Evolutionary conservation across 2,329 filamentous ascomycete genomes (phyloP).

Genomic region (Alternaria longipes): DNA sequence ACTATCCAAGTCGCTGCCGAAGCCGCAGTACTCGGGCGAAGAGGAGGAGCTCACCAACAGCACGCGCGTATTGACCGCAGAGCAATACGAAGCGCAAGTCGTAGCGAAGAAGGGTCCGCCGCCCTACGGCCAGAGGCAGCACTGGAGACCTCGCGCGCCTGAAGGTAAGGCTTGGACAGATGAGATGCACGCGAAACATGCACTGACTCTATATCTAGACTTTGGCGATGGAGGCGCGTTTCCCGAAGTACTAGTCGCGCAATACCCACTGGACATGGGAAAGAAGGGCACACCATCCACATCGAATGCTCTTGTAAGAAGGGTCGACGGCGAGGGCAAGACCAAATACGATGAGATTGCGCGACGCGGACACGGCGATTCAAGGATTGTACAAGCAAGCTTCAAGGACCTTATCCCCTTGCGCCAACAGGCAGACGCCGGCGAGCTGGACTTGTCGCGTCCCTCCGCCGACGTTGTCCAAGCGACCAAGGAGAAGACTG

Average conservation of each 20-base stretch:
- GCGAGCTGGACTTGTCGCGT: constrained; percentile 85
- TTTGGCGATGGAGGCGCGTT: constrained; percentile 97
- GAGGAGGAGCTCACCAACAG: constrained; percentile 85
- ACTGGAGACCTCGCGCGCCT: constrained; percentile 87
- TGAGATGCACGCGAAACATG: neutral
- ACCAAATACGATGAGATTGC: constrained; percentile 98
- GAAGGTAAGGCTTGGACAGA: constrained; percentile 57
- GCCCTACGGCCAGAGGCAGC: constrained; percentile 82
- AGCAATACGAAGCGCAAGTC: constrained; percentile 85
- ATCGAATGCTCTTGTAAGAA: constrained; percentile 89
- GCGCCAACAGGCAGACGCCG: constrained; percentile 89
- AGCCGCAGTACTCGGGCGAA: constrained; percentile 89
- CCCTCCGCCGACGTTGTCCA: constrained; percentile 86
- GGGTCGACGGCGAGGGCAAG: constrained; percentile 90
- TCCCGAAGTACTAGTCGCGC: constrained; percentile 90
- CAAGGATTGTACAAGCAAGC: constrained; percentile 87
- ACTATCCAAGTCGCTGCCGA: constrained; percentile 81
- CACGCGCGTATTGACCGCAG: constrained; percentile 81
- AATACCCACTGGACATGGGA: constrained; percentile 96
- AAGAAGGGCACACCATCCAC: constrained; percentile 67
- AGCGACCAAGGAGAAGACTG: constrained; percentile 86
- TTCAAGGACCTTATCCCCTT: constrained; percentile 98
- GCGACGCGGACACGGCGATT: constrained; percentile 83
- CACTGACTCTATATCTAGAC: constrained; percentile 58
- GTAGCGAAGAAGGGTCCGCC: constrained; percentile 80